Evolutionary conservation across 495 filamentous ascomycete species (phyloP).

Genomic region (Trichoderma reesei): DNA sequence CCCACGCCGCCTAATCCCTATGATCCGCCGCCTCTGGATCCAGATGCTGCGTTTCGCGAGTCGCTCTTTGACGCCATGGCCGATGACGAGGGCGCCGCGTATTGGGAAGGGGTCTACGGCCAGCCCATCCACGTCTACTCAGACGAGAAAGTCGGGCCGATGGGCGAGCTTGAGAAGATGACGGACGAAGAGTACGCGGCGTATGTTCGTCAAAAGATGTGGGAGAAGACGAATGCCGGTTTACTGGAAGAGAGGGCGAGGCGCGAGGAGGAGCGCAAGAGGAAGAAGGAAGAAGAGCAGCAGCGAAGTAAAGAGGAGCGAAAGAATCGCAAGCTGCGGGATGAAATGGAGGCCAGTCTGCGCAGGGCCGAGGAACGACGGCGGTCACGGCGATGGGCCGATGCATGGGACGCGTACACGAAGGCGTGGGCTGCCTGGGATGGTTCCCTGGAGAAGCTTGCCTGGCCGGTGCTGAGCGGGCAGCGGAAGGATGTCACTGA

Average conservation of each 20-base stretch:
- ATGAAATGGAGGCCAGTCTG: constrained; percentile 40
- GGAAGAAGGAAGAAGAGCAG: constrained; percentile 30
- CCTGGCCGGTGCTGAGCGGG: constrained; percentile 71
- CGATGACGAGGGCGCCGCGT: constrained; percentile 91
- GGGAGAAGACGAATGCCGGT: constrained; percentile 72
- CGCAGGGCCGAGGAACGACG: constrained; percentile 36
- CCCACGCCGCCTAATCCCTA: constrained; percentile 32
- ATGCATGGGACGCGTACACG: constrained; percentile 55
- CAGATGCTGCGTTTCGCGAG: constrained; percentile 74
- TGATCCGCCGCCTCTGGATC: constrained; percentile 46
- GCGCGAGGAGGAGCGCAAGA: constrained; percentile 32
- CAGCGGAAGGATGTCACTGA: constrained; percentile 24
- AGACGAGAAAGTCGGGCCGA: constrained; percentile 16
- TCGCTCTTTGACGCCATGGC: constrained; percentile 98
- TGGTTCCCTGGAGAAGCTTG: constrained; percentile 39
- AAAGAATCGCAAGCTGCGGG: constrained; percentile 37
- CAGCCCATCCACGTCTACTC: constrained; percentile 60
- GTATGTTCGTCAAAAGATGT: constrained; percentile 83
- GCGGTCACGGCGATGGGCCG: constrained; percentile 25
- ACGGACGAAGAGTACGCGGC: constrained; percentile 79
- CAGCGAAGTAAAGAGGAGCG: too few relatives aligned
- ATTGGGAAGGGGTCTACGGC: constrained; percentile 91
- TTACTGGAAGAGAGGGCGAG: constrained; percentile 45
- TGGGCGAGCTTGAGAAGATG: constrained; percentile 70
- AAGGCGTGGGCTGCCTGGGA: constrained; percentile 49